Percentiles rank a stretch among this genome's conserved stretches.
These are phyloP conservation scores for Sisymbrium irio DNA, from an alignment of 345 rosid species.

Conservation along the genomic window DNA sequence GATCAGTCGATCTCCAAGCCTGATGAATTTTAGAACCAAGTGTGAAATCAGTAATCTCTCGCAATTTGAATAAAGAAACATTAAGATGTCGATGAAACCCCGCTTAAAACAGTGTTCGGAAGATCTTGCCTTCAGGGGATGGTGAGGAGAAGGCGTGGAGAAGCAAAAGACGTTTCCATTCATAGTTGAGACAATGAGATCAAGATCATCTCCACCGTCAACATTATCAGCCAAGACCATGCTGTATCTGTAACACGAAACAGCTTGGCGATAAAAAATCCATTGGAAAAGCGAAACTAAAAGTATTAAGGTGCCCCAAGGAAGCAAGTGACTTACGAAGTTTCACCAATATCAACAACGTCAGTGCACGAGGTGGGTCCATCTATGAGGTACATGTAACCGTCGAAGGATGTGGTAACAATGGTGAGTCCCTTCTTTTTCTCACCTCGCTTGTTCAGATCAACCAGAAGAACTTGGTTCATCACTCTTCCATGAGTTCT, in stretches of 20 bases:
- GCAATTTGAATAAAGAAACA: constrained; percentile 28
- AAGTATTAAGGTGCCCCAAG: constrained; percentile 6
- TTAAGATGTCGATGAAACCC: neutral
- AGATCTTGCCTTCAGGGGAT: constrained; percentile 86
- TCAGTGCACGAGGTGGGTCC: constrained; percentile 97
- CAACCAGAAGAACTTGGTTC: constrained; percentile 97
- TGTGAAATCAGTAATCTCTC: constrained; percentile 48
- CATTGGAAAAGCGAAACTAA: neutral
- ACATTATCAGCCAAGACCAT: constrained; percentile 98
- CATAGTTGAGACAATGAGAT: constrained; percentile 96
- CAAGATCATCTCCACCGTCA: constrained; percentile 99
- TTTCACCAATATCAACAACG: constrained; percentile 98
- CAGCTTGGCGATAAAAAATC: constrained; percentile 6
- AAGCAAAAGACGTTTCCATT: constrained; percentile 98
- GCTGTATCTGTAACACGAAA: constrained; percentile 65
- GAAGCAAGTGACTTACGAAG: constrained; percentile 63
- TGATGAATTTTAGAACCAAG: constrained; percentile 43
- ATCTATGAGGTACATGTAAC: constrained; percentile 94
- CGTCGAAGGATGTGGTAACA: constrained; percentile 93
- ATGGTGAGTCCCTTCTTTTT: constrained; percentile 84
- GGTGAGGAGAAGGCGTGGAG: constrained; percentile 92
- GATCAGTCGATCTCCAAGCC: constrained; percentile 93
- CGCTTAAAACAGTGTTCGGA: constrained; percentile 14
- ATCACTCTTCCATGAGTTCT: constrained; percentile 98
- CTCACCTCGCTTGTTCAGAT: constrained; percentile 74